These are phyloP conservation scores for Aspergillus transmontanensis DNA, from an alignment of 2,329 filamentous ascomycete species.

Conservation along the genomic window DNA sequence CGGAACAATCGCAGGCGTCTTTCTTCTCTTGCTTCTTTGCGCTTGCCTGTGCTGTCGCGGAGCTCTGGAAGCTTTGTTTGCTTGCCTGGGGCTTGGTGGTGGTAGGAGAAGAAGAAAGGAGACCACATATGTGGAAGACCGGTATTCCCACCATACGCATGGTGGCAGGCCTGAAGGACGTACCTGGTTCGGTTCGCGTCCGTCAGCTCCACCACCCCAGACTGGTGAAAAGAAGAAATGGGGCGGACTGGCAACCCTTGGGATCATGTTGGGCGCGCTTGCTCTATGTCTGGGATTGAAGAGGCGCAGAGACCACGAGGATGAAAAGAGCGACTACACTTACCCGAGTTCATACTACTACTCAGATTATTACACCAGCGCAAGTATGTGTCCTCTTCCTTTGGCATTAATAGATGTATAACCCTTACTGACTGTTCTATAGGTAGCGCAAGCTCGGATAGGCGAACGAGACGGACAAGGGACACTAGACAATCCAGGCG, in stretches of 20 bases:
- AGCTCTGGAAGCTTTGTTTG: conserved; percentile 42
- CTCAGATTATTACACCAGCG: conserved; percentile 44
- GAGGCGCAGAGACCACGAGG: conserved; percentile 40
- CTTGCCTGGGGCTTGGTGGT: conserved; percentile 42
- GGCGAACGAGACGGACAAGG: conserved; percentile 36
- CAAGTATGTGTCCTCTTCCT: conserved; percentile 36
- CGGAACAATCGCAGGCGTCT: conserved; percentile 48
- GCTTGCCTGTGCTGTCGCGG: conserved; percentile 47
- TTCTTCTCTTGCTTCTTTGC: conserved; percentile 49
- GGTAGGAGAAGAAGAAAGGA: conserved; percentile 40
- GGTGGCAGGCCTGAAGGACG: conserved; percentile 29
- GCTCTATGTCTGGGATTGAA: conserved; percentile 50
- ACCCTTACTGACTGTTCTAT: conserved; percentile 17
- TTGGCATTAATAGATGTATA: conserved; percentile 7
- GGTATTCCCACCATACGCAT: conserved; percentile 37
- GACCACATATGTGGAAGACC: conserved; percentile 45
- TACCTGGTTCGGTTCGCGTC: conserved; percentile 47
- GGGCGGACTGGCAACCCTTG: conserved; percentile 44
- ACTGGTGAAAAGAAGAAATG: conserved; percentile 41
- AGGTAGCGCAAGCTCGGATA: conserved; percentile 50
- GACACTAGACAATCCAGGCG: conserved; percentile 32
- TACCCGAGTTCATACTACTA: conserved; percentile 46
- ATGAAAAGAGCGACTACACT: conserved; percentile 43
- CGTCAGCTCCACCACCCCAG: conserved; percentile 33
- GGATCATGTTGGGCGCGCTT: conserved; percentile 46